These are phyloP conservation scores for Grifola frondosa DNA, from an alignment of 1,284 basidiomycete genomes.

Conservation along the genomic window DNA sequence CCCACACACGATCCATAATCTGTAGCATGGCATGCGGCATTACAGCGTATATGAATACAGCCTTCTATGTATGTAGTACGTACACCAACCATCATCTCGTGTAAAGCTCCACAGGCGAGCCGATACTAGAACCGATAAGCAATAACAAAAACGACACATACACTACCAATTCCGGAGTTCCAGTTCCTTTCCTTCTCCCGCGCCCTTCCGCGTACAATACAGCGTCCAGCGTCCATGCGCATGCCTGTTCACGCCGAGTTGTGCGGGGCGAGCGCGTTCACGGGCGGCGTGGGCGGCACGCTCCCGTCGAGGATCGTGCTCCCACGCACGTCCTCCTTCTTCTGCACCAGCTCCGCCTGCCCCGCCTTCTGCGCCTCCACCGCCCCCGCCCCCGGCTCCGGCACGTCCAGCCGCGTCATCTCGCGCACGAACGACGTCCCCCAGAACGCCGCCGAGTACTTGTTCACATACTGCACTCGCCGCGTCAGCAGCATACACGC, in stretches of 20 bases:
- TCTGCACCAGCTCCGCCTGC: slow-evolving; percentile 36
- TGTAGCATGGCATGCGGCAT: no score
- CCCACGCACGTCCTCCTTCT: slow-evolving; percentile 34
- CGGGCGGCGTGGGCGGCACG: slow-evolving; percentile 32
- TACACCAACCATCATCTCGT: no score
- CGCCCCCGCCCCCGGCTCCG: slow-evolving; percentile 15
- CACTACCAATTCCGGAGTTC: no score
- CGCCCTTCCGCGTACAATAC: not conserved
- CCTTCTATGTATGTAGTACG: no score
- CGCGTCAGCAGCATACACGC: slow-evolving; percentile 3
- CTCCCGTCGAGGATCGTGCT: slow-evolving; percentile 35
- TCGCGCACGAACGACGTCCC: slow-evolving; percentile 88
- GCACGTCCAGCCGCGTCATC: slow-evolving; percentile 55
- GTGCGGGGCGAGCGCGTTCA: slow-evolving; percentile 25
- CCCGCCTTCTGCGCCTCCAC: slow-evolving; percentile 38
- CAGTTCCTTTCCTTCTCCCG: not conserved
- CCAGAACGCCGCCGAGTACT: slow-evolving; percentile 93
- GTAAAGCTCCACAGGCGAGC: no score
- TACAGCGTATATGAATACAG: no score
- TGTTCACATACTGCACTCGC: slow-evolving; percentile 71
- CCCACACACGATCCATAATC: no score
- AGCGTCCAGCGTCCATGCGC: not conserved
- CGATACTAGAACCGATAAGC: no score
- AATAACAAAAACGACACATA: no score
- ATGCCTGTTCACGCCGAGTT: slow-evolving; percentile 16